Evolutionary conservation across 495 filamentous ascomycete genomes (phyloP).

Genomic region (Talaromyces stipitatus): DNA sequence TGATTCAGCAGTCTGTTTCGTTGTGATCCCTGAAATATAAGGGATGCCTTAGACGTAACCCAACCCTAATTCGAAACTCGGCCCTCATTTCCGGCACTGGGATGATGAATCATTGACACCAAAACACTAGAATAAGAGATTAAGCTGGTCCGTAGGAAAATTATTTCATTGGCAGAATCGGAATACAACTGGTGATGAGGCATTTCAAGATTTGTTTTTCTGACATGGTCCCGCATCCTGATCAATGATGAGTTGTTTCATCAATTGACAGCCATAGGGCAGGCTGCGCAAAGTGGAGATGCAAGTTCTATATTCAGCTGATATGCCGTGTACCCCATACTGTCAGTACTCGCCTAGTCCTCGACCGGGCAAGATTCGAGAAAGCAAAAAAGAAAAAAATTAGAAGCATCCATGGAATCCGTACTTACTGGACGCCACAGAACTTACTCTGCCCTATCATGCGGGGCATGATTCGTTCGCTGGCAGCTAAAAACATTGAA

Average conservation of each 20-base stretch:
- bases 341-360: background rate
- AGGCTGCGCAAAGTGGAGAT: background rate
- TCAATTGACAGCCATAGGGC: background rate
- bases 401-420: background rate
- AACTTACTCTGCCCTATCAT: background rate
- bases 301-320: background rate
- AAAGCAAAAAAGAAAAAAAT: background rate
- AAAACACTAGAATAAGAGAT: background rate
- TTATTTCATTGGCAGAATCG: background rate
- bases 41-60: background rate
- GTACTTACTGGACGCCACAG: background rate
- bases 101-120: background rate
- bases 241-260: background rate
- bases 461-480: background rate
- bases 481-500: background rate
- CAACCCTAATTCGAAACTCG: background rate
- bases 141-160: background rate
- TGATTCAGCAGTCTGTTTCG: background rate
- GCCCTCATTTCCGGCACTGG: background rate
- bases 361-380: background rate
- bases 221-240: too few species aligned
- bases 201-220: background rate
- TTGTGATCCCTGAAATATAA: background rate
- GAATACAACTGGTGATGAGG: background rate
- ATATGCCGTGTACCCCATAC: background rate